Evolutionary conservation across 1,139 yeast genomes (phyloP), one percentile per base, ranked within the genome.

Genomic region (Suhomyces bokatorum): DNA sequence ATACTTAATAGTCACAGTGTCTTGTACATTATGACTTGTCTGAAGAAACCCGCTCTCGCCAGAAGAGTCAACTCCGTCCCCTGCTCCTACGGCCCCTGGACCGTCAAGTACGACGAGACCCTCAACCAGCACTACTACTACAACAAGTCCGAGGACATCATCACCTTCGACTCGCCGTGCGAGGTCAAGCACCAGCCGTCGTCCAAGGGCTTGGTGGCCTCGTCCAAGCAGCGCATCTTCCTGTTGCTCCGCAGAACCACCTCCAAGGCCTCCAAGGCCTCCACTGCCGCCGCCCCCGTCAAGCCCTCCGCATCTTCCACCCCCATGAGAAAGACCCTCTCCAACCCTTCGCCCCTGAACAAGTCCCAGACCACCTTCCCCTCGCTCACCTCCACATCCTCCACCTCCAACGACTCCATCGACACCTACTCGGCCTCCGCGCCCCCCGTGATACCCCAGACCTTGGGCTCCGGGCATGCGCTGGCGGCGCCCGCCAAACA

Each of bases 161-260:
- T 70, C 12, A 56, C 70, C 14, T 73, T 71, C 50, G 78, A 73
- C 51, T 62, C 62, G 35, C 78, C 78, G 3, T 62, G 68, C 47
- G 78, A 73, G 52, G 78, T 73, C 7, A 61, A 62, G 40, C 51
- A 40, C 40, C 42, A 28, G 35, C 41, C 31, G 43, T 8, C 30
- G n/a, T 22, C 32, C 16, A 37, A 13, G n/a, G 8, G 26, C 28
- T 3, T 22, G 10, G 47, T 31, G 28, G 29, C 20, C 9, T 29
- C 27, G 44, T 29, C 45, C 39, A 35, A 35, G 14, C 39, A 40
- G 11, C 42, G 38, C 17, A 39, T 43, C 2, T 37, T 39, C 32
- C 45, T 39, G 43, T 30, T 41, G 16, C 33, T 47, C 27, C 39
- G 36, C 24, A 28, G 48, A 15, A 29, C 24, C 24, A 33, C 27